A percentile compares a stretch with the other conserved stretches of the same genome.
phyloP scores from a whole-genome alignment of 768 basidiomycete species.

The Macrolepiota dolichaula region DNA sequence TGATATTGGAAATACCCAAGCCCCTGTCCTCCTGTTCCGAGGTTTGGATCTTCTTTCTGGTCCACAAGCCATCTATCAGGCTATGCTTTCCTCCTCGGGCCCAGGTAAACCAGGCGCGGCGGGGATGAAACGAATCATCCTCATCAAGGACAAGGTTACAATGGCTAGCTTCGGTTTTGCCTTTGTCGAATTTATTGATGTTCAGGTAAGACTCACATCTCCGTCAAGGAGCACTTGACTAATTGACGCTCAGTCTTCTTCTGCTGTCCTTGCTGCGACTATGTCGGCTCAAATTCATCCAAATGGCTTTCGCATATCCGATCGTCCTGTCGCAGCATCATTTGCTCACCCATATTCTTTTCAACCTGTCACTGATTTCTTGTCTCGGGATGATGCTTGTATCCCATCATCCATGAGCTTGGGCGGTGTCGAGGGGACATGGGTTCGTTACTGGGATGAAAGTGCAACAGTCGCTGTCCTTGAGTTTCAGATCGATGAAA shows the following conservation, averaged over 20 bases:
- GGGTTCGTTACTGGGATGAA: constrained; percentile 94
- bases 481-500: constrained; percentile 75
- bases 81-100: constrained; percentile 82
- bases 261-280: constrained; percentile 75
- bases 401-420: constrained; percentile 62
- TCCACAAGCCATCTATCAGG: constrained; percentile 82
- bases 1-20: constrained; percentile 87
- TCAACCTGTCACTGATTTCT: constrained; percentile 71
- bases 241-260: constrained; percentile 60
- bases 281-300: constrained; percentile 89
- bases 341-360: constrained; percentile 93
- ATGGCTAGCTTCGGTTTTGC: constrained; percentile 91
- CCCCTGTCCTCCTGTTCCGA: constrained; percentile 83
- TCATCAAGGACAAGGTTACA: constrained; percentile 87
- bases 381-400: constrained; percentile 75
- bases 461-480: constrained; percentile 69
- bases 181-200: constrained; percentile 88
- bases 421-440: constrained; percentile 69
- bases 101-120: constrained; percentile 72
- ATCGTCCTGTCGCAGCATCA: constrained; percentile 85
- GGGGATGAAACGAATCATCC: constrained; percentile 83
- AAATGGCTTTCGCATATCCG: constrained; percentile 89
- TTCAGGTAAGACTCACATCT: constrained; percentile 51
- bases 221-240: background rate
- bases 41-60: constrained; percentile 87